Percentiles rank a stretch among this genome's conserved stretches.
phyloP scores from a whole-genome alignment of 2,329 filamentous ascomycete species.

The Xylariaceae sp. region DNA sequence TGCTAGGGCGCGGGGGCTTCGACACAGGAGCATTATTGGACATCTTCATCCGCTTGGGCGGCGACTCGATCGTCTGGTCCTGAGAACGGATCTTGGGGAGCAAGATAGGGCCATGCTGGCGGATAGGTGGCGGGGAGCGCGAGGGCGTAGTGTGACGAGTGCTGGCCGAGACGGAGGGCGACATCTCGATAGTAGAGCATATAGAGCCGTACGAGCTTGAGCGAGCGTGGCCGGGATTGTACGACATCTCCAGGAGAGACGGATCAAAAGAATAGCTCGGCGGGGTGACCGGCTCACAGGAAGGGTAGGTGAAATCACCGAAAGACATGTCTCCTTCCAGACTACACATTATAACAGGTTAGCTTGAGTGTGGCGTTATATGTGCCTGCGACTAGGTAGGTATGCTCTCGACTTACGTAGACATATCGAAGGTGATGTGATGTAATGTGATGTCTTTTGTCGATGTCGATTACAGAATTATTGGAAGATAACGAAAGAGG shows the following conservation, averaged over 20 bases:
- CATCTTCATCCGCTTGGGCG: conserved; percentile 55
- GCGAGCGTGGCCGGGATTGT: conserved; percentile 51
- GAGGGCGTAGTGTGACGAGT: conserved; percentile 64
- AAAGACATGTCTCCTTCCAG: conserved; percentile 59
- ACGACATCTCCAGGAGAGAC: conserved; percentile 51
- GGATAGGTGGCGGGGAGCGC: conserved; percentile 61
- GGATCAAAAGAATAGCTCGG: conserved; percentile 52
- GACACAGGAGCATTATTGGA: conserved; percentile 38
- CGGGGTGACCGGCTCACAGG: conserved; percentile 46
- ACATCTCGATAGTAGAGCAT: conserved; percentile 60
- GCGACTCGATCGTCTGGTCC: conserved; percentile 65
- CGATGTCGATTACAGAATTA: conserved; percentile 26
- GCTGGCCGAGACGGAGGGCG: conserved; percentile 58
- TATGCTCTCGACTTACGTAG: conserved; percentile 35
- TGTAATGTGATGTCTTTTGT: conserved; percentile 18
- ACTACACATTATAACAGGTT: conserved; percentile 35
- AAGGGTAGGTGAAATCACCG: conserved; percentile 51
- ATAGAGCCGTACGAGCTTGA: conserved; percentile 61
- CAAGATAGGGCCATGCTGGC: conserved; percentile 72
- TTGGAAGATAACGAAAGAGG: conserved; percentile 20
- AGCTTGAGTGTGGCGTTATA: no score
- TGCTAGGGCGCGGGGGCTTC: conserved; percentile 27
- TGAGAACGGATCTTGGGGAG: conserved; percentile 82
- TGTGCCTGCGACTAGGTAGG: conserved; percentile 1
- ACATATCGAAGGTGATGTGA: conserved; percentile 34